Evolutionary conservation across 768 basidiomycete species (phyloP).

Genomic region (Dacryopinax spathularia): DNA sequence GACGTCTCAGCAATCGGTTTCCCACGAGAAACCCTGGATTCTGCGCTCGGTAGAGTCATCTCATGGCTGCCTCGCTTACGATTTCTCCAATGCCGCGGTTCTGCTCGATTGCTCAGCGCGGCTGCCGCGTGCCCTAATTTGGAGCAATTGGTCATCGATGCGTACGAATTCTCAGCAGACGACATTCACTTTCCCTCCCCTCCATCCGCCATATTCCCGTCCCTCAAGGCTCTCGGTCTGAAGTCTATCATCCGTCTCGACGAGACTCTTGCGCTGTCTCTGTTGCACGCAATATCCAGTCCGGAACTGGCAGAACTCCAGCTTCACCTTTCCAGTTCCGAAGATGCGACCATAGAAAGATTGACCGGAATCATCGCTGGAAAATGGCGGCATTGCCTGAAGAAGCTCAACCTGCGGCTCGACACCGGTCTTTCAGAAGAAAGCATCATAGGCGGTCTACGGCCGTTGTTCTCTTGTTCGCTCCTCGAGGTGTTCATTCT

Average conservation of each 20-base stretch:
- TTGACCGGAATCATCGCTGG: not conserved
- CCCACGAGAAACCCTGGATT: not conserved
- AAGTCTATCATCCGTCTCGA: not conserved
- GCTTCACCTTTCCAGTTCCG: not conserved
- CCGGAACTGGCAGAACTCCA: not conserved
- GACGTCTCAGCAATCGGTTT: not conserved
- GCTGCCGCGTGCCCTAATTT: not conserved
- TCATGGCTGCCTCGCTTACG: not conserved
- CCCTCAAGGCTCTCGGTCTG: not conserved
- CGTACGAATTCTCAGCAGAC: not conserved
- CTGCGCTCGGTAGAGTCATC: not conserved
- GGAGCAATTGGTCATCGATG: not conserved
- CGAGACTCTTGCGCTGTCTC: not conserved
- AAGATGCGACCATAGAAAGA: not conserved
- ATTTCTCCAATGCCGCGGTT: not conserved
- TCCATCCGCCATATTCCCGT: not conserved
- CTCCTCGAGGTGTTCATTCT: not conserved
- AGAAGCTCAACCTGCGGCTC: not conserved
- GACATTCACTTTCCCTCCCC: not conserved
- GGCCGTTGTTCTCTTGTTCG: not conserved
- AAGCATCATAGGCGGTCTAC: not conserved
- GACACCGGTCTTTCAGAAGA: not conserved
- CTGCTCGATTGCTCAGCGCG: not conserved
- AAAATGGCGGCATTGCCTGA: not conserved
- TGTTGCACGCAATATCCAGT: not conserved